phyloP scores from a whole-genome alignment of 306 rosid species.

The Rosa chinensis region DNA sequence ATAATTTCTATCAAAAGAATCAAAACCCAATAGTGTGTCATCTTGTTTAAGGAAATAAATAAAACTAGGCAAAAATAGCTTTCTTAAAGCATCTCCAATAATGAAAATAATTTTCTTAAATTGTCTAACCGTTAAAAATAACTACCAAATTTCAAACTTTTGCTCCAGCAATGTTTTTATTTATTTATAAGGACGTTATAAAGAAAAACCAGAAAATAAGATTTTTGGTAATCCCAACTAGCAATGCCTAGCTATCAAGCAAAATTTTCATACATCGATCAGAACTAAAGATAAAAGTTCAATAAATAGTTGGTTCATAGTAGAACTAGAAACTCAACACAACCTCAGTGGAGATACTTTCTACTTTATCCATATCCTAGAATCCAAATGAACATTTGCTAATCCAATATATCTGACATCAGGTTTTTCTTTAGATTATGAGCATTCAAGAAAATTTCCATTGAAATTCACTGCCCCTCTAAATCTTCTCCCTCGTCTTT shows the following conservation, averaged over 20 bases:
- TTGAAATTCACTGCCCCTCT: neutral
- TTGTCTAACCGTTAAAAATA: too few species aligned
- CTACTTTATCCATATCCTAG: conserved; percentile 3
- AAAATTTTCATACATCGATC: neutral
- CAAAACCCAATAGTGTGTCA: too few species aligned
- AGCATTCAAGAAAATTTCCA: conserved; percentile 1
- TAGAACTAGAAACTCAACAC: neutral
- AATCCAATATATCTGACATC: conserved; percentile 22
- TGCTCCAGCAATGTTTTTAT: too few species aligned
- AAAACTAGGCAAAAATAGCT: too few species aligned
- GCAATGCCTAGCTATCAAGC: neutral
- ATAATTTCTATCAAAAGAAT: too few species aligned
- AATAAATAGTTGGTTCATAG: neutral
- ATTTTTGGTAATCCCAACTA: neutral
- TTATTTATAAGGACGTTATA: too few species aligned
- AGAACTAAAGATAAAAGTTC: neutral
- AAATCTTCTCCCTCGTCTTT: conserved; percentile 8
- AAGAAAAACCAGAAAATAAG: neutral
- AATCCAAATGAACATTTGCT: conserved; percentile 28
- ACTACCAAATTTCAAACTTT: too few species aligned
- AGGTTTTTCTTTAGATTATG: conserved; percentile 10
- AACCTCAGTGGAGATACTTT: conserved; percentile 13
- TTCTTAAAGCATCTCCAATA: too few species aligned
- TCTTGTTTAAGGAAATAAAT: too few species aligned
- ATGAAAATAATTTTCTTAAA: too few species aligned